Conservation (phyloP, 257 asterid genomes). For the Nicotiana obtusifolia region DNA sequence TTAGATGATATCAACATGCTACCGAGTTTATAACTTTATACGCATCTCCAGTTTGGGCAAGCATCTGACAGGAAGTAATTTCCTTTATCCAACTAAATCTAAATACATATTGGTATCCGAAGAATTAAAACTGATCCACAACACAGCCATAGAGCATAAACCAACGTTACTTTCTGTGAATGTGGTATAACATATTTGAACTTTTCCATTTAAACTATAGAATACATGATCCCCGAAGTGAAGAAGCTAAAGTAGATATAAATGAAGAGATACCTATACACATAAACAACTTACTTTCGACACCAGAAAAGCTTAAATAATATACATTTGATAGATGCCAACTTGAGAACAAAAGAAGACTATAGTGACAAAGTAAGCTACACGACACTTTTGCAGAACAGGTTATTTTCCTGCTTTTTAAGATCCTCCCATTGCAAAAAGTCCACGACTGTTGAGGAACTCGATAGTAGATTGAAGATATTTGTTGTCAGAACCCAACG, state of each 20-base stretch:
- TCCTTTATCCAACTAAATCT: neutral
- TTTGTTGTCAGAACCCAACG: conserved; percentile 42
- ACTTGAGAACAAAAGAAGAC: neutral
- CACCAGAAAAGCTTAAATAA: neutral
- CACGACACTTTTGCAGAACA: neutral
- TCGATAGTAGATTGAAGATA: conserved; percentile 49
- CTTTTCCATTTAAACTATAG: neutral
- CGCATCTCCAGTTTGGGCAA: neutral
- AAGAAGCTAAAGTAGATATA: neutral
- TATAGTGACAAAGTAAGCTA: neutral
- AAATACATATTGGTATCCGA: neutral
- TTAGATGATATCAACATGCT: neutral
- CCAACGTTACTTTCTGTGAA: neutral
- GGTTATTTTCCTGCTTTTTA: conserved; percentile 1
- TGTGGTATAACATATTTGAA: neutral
- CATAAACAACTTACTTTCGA: neutral
- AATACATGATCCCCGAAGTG: neutral
- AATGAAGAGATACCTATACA: neutral
- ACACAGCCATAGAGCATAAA: neutral
- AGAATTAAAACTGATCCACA: neutral
- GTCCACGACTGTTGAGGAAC: conserved; percentile 23
- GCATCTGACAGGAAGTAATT: neutral
- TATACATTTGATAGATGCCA: neutral
- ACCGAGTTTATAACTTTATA: neutral
- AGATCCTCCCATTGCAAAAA: neutral